Conservation (phyloP, 2,329 filamentous ascomycete genomes). For the Pseudopyricularia cyperi region DNA sequence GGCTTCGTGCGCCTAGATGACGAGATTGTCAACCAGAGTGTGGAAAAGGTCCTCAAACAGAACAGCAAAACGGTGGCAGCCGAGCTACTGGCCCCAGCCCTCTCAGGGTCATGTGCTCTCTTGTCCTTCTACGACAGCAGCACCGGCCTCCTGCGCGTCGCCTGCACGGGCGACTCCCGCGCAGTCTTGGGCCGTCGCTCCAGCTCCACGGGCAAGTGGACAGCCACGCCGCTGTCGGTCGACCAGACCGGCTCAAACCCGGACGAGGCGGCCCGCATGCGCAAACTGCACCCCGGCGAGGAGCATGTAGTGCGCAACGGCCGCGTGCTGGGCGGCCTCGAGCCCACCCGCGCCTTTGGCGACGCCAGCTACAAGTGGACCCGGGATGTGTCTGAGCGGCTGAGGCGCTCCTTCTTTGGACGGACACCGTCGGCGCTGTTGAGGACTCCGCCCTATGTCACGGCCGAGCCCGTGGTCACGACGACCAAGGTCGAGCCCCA, state of each 20-base stretch:
- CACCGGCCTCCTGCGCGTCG: conserved; percentile 79
- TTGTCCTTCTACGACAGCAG: conserved; percentile 91
- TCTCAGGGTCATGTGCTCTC: conserved; percentile 94
- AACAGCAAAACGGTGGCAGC: conserved; percentile 85
- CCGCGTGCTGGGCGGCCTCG: conserved; percentile 79
- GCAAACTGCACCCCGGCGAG: conserved; percentile 79
- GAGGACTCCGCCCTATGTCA: conserved; percentile 92
- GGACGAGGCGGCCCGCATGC: conserved; percentile 71
- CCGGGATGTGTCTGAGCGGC: conserved; percentile 65
- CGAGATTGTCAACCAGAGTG: conserved; percentile 88
- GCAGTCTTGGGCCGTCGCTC: conserved; percentile 78
- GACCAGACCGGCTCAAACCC: conserved; percentile 89
- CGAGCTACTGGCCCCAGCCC: conserved; percentile 78
- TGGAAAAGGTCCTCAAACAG: conserved; percentile 78
- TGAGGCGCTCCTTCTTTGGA: conserved; percentile 80
- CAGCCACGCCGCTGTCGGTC: conserved; percentile 73
- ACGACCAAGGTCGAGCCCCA: conserved; percentile 84
- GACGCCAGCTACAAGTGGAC: conserved; percentile 97
- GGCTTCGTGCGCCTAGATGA: conserved; percentile 82
- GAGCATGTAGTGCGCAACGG: conserved; percentile 79
- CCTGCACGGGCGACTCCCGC: conserved; percentile 91
- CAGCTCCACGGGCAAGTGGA: conserved; percentile 69
- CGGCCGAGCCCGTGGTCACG: conserved; percentile 86
- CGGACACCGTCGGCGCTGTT: conserved; percentile 63
- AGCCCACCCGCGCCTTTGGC: conserved; percentile 88